phyloP scores from a whole-genome alignment of 2,329 filamentous ascomycete species.

The Zarea fungicola region DNA sequence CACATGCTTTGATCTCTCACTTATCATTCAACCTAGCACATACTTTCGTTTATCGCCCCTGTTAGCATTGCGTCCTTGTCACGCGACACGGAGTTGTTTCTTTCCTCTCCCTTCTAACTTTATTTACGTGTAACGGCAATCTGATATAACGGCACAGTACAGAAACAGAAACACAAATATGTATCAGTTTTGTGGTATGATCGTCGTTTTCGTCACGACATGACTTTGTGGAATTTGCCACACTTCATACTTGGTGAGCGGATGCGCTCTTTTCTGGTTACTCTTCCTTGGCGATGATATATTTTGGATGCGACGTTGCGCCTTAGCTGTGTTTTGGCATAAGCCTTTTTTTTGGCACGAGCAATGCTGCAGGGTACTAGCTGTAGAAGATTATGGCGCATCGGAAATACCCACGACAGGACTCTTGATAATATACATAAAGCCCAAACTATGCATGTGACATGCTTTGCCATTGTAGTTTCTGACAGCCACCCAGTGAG shows the following conservation, averaged over 20 bases:
- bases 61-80: conserved; percentile 10
- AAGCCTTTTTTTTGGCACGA: not conserved
- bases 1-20: not conserved
- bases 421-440: conserved; percentile 3
- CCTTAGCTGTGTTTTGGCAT: not conserved
- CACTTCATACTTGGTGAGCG: not conserved
- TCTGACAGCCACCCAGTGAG: no score
- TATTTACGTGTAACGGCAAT: no score
- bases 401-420: conserved; percentile 10
- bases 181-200: not conserved
- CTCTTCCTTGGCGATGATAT: not conserved
- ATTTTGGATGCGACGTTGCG: conserved; percentile 1
- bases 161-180: no score
- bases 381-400: not conserved
- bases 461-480: no score
- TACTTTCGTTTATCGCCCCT: conserved; percentile 5
- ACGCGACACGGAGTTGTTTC: conserved; percentile 2
- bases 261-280: not conserved
- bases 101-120: not conserved
- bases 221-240: not conserved
- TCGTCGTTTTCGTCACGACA: not conserved
- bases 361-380: not conserved
- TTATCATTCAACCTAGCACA: not conserved
- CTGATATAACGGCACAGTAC: no score
- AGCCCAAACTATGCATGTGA: conserved; percentile 3